These are phyloP conservation scores for Microcera coccophila DNA, from an alignment of 2,329 filamentous ascomycete genomes.

Conservation along the genomic window DNA sequence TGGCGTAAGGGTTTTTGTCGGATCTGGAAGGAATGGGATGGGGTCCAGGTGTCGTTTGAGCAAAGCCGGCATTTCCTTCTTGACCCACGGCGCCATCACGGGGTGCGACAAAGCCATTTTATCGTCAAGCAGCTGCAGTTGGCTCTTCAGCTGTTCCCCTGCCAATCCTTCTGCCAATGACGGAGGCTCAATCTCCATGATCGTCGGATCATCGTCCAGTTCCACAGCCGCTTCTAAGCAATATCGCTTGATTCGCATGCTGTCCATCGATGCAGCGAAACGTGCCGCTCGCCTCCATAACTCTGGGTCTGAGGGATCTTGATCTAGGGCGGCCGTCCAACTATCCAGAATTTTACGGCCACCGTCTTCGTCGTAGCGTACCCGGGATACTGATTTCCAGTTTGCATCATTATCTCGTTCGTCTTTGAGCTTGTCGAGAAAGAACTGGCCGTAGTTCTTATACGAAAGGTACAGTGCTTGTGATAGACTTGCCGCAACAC, in stretches of 20 bases:
- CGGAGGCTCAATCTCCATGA: constrained; percentile 59
- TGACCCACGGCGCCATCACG: constrained; percentile 54
- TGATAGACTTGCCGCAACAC: constrained; percentile 72
- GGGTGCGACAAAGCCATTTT: constrained; percentile 57
- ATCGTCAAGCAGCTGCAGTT: constrained; percentile 52
- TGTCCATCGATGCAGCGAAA: constrained; percentile 55
- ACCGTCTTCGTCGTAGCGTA: constrained; percentile 29
- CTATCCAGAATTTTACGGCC: constrained; percentile 50
- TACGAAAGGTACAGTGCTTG: constrained; percentile 90
- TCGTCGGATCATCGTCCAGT: constrained; percentile 61
- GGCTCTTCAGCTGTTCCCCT: constrained; percentile 57
- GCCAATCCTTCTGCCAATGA: constrained; percentile 61
- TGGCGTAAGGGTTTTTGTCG: constrained; percentile 38
- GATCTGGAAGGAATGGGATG: constrained; percentile 58
- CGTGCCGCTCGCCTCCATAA: constrained; percentile 59
- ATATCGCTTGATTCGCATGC: constrained; percentile 54
- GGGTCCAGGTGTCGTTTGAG: constrained; percentile 57
- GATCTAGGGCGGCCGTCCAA: constrained; percentile 57
- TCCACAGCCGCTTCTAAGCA: constrained; percentile 65
- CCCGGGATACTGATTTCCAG: constrained; percentile 34
- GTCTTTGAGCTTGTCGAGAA: constrained; percentile 60
- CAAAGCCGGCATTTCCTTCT: constrained; percentile 47
- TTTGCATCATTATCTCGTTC: constrained; percentile 46
- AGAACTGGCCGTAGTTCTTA: constrained; percentile 92
- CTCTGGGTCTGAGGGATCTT: constrained; percentile 64